phyloP scores from a whole-genome alignment of 2,329 filamentous ascomycete species.

The Keithomyces neogunnii region DNA sequence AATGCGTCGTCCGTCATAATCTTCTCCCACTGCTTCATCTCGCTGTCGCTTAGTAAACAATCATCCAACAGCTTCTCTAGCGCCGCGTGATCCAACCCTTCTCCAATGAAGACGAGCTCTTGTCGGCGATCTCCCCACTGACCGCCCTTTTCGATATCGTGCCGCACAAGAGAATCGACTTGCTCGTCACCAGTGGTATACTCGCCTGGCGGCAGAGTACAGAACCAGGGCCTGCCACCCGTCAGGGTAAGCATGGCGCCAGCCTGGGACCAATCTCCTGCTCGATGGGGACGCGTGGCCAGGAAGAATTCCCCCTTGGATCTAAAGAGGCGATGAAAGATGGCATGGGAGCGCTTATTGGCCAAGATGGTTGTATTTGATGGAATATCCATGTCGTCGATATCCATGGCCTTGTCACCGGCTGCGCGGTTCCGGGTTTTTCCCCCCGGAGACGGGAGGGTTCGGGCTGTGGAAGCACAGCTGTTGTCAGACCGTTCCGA shows the following conservation, averaged over 20 bases:
- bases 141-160: conserved; percentile 43
- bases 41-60: conserved; percentile 53
- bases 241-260: conserved; percentile 55
- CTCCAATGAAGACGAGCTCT: conserved; percentile 67
- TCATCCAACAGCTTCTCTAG: conserved; percentile 47
- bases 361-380: conserved; percentile 37
- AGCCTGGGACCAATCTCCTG: conserved; percentile 55
- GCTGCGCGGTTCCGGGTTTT: neutral
- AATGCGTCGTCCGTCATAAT: conserved; percentile 37
- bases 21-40: conserved; percentile 44
- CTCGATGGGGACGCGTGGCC: conserved; percentile 45
- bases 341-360: conserved; percentile 45
- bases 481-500: conserved; percentile 14
- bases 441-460: conserved; percentile 12
- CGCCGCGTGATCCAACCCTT: conserved; percentile 44
- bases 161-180: conserved; percentile 38
- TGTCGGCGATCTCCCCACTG: conserved; percentile 64
- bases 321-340: conserved; percentile 48
- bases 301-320: conserved; percentile 56
- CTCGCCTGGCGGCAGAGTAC: conserved; percentile 43
- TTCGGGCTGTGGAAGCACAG: conserved; percentile 15
- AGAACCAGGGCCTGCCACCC: conserved; percentile 51
- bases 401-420: conserved; percentile 9
- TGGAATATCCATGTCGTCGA: conserved; percentile 21
- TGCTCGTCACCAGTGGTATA: conserved; percentile 38